Evolutionary conservation across 2,329 filamentous ascomycete genomes (phyloP), one percentile per base, ranked within the genome.

Genomic region (Epichloe glyceriae): DNA sequence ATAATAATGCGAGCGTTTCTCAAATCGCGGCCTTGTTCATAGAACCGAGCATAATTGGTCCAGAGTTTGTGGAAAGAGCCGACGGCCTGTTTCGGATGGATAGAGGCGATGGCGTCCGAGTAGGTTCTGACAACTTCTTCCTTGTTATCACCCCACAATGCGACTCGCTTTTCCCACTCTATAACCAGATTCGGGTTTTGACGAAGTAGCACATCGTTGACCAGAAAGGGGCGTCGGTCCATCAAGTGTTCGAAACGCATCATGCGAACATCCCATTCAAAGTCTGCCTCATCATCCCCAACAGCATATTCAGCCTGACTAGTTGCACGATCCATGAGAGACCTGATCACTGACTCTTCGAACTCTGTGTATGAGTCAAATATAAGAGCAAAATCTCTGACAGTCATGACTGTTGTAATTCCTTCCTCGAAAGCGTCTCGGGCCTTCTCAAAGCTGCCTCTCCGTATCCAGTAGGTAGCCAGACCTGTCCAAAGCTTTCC

Each of bases 291-390:
- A 56, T 91, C 82, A 60, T 97, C 85, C 2, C 83, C 67, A 43
- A 81, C 76, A 11, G 85, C 87, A 61, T 89, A 86, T 49, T 88
- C 84, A n/a, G 88, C 82, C 42, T 90, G 83, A 46, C 72, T 70
- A 6, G 88, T 85, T 1, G 90, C 90, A 50, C 86, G 79, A 60
- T 97, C 90, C 83, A 98, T 94, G 59, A 97, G 74, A 46, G 84
- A 84, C 14, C 87, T 85, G 56, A 97, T 95, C 58, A 97, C 85
- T 0, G 90, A 91, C 69, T 98, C 94, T 66, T 98, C 93, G 55
- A 96, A 96, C 67, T 98, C 93, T 34, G 87, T 84, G 62, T 97
- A 98, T 0, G 90, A 86, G 67, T 98, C 93, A 60, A 98, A 98
- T 44, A 97, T 85, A 50, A 97, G 79, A 1, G 90, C 94, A 63